Base-by-base conservation (phyloP, 75 land plant species). In the Isoetes taiwanensis region DNA sequence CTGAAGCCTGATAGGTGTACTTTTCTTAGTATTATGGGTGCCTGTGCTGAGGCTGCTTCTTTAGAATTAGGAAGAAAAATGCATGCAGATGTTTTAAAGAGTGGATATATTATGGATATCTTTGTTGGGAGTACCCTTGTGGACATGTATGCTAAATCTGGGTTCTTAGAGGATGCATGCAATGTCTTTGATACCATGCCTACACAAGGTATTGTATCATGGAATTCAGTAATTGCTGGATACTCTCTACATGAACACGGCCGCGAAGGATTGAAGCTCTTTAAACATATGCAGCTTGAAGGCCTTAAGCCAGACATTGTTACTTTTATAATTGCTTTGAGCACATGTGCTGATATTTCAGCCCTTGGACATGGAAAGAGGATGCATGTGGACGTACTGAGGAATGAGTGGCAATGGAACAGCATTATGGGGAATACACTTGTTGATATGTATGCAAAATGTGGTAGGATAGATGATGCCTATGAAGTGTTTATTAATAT, bases 321-420 rank as follows among this genome's bases (percentile, higher is more conserved):
- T 35, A 84, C 89, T 2, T 62, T 81, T 16, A 30, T 67, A 17
- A 56, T 53, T 25, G 58, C 75, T 12, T 71, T 84, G 24, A 56
- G 66, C 6, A 74, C 89, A 60, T 78, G 79, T 64, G 56, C 83
- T 28, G 76, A 73, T 56, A 56, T 41, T 17, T 76, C 76, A 41
- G 39, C 72, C 31, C 50, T 80, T 21, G 73, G n/a, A 41, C 62
- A 42, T 19, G 77, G 81, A 31, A 73, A 56, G 57, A 70, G 74
- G 34, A 64, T 78, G 14, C 77, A 74, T 50, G 53, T 73, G 24
- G 35, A 63, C 25, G 54, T 67, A 19, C 23, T 78, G 8, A 55
- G 62, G 16, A 21, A 27, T 25, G 68, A 68, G 23, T 50, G 69
- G 33, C 58, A 70, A 28, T 2, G 8, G 9, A 65, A 74, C 40